Evolutionary conservation across 805 yeast species (phyloP).

Genomic region (Saccharomycopsis selenospora): DNA sequence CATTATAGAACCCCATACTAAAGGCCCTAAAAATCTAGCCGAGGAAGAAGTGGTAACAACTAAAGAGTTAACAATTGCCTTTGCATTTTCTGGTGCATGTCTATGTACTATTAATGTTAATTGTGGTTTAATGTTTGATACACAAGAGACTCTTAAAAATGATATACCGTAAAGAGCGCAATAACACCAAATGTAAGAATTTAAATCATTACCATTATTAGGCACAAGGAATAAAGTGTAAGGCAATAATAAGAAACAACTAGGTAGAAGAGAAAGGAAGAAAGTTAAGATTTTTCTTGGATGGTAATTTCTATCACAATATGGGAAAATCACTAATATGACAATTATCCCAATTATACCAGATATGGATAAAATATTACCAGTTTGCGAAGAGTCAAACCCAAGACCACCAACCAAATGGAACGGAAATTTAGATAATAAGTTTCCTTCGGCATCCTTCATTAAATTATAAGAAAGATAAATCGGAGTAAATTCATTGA

Average conservation of each 20-base stretch:
- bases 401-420: constrained; percentile 41
- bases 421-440: constrained; percentile 35
- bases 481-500: constrained; percentile 49
- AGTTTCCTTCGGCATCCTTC: constrained; percentile 24
- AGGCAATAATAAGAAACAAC: constrained; percentile 36
- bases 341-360: constrained; percentile 39
- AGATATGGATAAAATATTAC: constrained; percentile 36
- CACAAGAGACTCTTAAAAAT: constrained; percentile 26
- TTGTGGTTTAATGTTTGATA: constrained; percentile 39
- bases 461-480: constrained; percentile 36
- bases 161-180: constrained; percentile 19
- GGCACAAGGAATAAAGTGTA: constrained; percentile 35
- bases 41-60: constrained; percentile 39
- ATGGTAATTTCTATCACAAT: constrained; percentile 34
- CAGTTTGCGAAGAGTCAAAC: constrained; percentile 33
- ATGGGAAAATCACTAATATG: constrained; percentile 39
- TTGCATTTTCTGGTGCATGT: constrained; percentile 36
- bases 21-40: constrained; percentile 44
- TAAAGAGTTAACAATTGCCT: constrained; percentile 42
- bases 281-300: constrained; percentile 32
- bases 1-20: constrained; percentile 37
- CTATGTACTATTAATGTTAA: constrained; percentile 40
- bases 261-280: constrained; percentile 32
- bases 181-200: constrained; percentile 1
- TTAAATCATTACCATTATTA: constrained; percentile 7